Evolutionary conservation across 345 rosid genomes (phyloP).

Genomic region (Raphanus sativus): DNA sequence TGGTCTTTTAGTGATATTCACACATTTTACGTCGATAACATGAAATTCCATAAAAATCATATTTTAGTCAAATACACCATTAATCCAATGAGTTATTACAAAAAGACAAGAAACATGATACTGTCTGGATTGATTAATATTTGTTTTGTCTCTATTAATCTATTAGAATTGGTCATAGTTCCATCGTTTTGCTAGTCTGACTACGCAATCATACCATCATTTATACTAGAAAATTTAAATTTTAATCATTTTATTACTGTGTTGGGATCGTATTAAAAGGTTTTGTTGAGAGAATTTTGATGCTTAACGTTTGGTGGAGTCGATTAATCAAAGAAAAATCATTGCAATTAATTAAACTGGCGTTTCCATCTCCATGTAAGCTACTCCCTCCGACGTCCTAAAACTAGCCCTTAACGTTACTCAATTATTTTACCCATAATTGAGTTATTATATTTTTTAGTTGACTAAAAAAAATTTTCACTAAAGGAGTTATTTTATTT

Average conservation of each 20-base stretch:
- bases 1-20: constrained; percentile 1
- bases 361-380: constrained; percentile 31
- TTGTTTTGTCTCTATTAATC: constrained; percentile 24
- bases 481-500: constrained; percentile 8
- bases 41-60: background rate
- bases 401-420: constrained; percentile 20
- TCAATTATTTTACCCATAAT: constrained; percentile 17
- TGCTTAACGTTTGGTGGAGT: constrained; percentile 32
- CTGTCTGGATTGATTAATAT: background rate
- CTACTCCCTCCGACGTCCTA: constrained; percentile 25
- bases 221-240: background rate
- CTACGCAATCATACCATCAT: constrained; percentile 29
- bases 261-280: constrained; percentile 3
- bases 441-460: constrained; percentile 17
- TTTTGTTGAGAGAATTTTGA: constrained; percentile 1
- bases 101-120: constrained; percentile 20
- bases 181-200: constrained; percentile 48
- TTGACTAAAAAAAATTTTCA: constrained; percentile 31
- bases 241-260: background rate
- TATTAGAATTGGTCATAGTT: constrained; percentile 23
- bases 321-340: constrained; percentile 24
- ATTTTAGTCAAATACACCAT: constrained; percentile 1
- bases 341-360: constrained; percentile 1
- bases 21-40: background rate
- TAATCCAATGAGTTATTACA: background rate